Evolutionary conservation across 345 rosid species (phyloP), one percentile per base, ranked within the genome.

Genomic region (Passiflora organensis): DNA sequence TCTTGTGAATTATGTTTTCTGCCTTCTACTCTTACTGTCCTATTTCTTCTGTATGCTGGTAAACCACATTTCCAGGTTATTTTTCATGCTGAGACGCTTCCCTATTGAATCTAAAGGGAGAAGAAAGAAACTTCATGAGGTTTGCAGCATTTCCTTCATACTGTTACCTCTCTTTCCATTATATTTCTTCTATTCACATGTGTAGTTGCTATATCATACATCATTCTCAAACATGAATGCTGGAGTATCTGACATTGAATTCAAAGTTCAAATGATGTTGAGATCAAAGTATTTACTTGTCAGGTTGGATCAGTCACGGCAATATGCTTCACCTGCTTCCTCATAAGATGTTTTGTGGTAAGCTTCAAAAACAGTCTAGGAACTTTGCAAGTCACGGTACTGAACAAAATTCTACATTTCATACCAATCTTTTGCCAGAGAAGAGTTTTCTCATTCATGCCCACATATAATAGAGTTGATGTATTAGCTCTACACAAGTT

Each of bases 251-350:
- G 43, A 15, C 13, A 8, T 41, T 15, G n/a, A 41, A 8, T 41
- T 41, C 32, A 43, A 38, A 58, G 38, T 52, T 45, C 44, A 15
- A 49, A 54, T 32, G 14, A 38, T 53, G 18, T 60, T 52, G 22
- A 65, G 38, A 16, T 45, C 34, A 34, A 52, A 61, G 43, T 68
- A 51, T 60, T 52, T 52, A 57, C 28, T 28, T 9, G 59, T 66
- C 75, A 94, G 99, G 99, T 94, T 64, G 99, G 99, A 72, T 89
- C 87, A 53, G 96, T 94, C 64, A 94, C 97, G 65, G 97, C 93
- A 47, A 87, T 94, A 63, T 94, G 96, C 62, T 94, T 87, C 78
- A 83, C 87, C 34, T 94, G 97, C 82, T 94, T 89, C 77, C 91
- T 94, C 25, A 79, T 94, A 51, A 81, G 97, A 72, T 89, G 88